Conservation (phyloP, 441 rosid genomes). For the Populus hybrid region DNA sequence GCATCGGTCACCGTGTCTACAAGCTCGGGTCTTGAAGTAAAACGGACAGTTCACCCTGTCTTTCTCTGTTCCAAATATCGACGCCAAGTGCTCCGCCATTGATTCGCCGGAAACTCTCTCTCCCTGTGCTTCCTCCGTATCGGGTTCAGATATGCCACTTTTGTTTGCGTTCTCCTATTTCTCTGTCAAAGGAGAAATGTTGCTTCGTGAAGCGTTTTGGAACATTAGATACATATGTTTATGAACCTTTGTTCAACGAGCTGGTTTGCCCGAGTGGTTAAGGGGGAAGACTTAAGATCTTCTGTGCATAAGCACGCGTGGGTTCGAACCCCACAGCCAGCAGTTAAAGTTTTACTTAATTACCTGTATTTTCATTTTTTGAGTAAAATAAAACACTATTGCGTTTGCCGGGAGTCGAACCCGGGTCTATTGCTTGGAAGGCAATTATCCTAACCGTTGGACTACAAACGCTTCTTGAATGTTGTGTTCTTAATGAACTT, state of each 20-base stretch:
- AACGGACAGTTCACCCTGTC: constrained; percentile 64
- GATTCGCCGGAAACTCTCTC: background rate
- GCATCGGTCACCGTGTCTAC: constrained; percentile 58
- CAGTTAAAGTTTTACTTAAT: rapidly evolving
- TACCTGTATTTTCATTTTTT: no score
- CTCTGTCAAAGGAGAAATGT: background rate
- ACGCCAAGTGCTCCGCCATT: constrained; percentile 62
- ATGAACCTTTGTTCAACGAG: background rate
- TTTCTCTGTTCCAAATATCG: constrained; percentile 64
- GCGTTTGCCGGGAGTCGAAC: constrained; percentile 98
- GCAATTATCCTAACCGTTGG: constrained; percentile 99
- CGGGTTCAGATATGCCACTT: no score
- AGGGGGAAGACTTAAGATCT: constrained; percentile 97
- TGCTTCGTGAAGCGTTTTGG: background rate
- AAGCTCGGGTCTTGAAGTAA: constrained; percentile 65
- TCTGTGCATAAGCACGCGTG: constrained; percentile 92
- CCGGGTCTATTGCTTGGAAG: constrained; percentile 98
- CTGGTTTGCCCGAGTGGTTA: constrained; percentile 92
- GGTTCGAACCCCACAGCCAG: constrained; percentile 96
- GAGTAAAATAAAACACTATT: background rate
- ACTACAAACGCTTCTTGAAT: constrained; percentile 58
- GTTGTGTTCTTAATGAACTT: rapidly evolving
- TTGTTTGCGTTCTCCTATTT: background rate
- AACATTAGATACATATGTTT: no score
- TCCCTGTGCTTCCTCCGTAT: background rate